Evolutionary conservation across 257 asterid genomes (phyloP), one percentile per base, ranked within the genome.

Genomic region (Phtheirospermum japonicum): DNA sequence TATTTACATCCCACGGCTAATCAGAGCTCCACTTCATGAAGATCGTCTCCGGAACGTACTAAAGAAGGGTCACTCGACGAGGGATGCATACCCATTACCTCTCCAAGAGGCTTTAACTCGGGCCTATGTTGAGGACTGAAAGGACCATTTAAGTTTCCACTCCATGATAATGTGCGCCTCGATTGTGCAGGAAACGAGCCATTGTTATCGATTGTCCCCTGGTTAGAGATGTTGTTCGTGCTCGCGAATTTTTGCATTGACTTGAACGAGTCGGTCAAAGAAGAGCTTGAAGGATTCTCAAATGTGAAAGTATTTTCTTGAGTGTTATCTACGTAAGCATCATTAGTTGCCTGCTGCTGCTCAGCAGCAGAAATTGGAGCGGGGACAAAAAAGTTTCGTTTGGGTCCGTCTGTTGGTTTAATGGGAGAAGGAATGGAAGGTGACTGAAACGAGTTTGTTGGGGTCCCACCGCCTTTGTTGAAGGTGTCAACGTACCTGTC

Each of bases 121-220:
- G 52, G 18, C 10, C 23, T 45, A 2, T 14, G 52, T 45, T 16
- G 52, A 45, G 17, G 6, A 7, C 19, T 48, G 10, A 17, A 6
- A 48, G 30, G 60, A 57, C 69, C 83, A 28, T 80, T 76, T 9
- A 85, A 71, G 77, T 79, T 79, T 60, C 96, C 99, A 66, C 99
- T 80, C 99, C 99, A 93, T 2, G 99, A 89, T 42, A 88, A 94
- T 6, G 97, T 80, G 7, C 96, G 87, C 49, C 98, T 82, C 32
- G 90, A 79, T 45, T 63, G 64, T 33, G 59, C 40, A 31, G 84
- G 32, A 59, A 76, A 75, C 11, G 84, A 73, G 45, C 78, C 69
- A 28, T 23, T 23, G 3, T 72, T 18, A 16, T 56, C 75, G 26
- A 55, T 66, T 9, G 46, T 53, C 42, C 68, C 78, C 23, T 65